Evolutionary conservation across 2,329 filamentous ascomycete genomes (phyloP).

Genomic region (Sporothrix inflata): DNA sequence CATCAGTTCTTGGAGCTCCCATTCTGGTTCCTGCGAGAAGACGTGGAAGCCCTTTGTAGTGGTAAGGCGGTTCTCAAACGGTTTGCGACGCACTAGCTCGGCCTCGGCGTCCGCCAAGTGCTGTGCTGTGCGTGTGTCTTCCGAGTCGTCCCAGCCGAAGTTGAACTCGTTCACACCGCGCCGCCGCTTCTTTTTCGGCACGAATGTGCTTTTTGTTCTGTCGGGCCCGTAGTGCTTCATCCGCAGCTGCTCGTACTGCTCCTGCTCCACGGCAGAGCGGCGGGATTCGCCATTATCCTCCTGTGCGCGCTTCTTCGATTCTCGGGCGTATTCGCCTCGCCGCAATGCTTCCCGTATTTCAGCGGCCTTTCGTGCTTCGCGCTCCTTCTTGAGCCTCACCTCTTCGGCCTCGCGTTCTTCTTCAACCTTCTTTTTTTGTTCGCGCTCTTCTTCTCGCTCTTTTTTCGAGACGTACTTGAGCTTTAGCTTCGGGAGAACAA

Average conservation of each 20-base stretch:
- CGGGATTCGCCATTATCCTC: slow-evolving; percentile 33
- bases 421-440: slow-evolving; percentile 74
- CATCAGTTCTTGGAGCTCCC: slow-evolving; percentile 33
- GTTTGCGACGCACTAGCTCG: slow-evolving; percentile 56
- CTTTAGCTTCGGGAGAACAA: slow-evolving; percentile 25
- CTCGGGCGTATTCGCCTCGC: slow-evolving; percentile 35
- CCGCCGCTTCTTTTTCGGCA: slow-evolving; percentile 92
- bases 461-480: slow-evolving; percentile 18
- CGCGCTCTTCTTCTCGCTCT: slow-evolving; percentile 77
- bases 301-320: slow-evolving; percentile 36
- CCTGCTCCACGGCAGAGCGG: slow-evolving; percentile 56
- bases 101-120: slow-evolving; percentile 31
- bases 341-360: slow-evolving; percentile 34
- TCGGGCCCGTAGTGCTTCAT: slow-evolving; percentile 91
- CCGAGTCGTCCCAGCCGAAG: slow-evolving; percentile 94
- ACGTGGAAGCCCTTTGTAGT: slow-evolving; percentile 32
- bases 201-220: slow-evolving; percentile 80
- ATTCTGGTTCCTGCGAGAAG: slow-evolving; percentile 30
- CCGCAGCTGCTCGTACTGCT: slow-evolving; percentile 74
- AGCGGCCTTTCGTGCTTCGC: slow-evolving; percentile 33
- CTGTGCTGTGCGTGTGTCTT: slow-evolving; percentile 72
- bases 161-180: slow-evolving; percentile 97
- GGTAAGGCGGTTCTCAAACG: slow-evolving; percentile 37
- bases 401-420: slow-evolving; percentile 56
- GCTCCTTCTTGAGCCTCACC: slow-evolving; percentile 37